A percentile compares a stretch with the other conserved stretches of the same genome.
phyloP scores from a whole-genome alignment of 2,329 filamentous ascomycete species.

The Fusarium tjaetaba region DNA sequence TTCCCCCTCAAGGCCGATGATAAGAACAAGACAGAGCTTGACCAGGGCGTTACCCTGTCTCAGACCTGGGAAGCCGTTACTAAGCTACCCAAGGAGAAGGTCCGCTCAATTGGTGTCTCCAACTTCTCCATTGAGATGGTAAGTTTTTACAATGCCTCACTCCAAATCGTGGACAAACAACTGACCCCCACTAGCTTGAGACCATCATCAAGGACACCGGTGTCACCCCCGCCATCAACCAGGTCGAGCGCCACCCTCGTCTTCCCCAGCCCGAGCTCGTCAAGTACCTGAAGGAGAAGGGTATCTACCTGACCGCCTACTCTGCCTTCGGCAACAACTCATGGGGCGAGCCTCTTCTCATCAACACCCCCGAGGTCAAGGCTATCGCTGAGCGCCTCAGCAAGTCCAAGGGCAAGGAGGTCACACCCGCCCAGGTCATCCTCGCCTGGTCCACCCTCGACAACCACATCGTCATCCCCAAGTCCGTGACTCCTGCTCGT shows the following conservation, averaged over 20 bases:
- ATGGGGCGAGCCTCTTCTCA: slow-evolving; percentile 59
- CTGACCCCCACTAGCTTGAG: slow-evolving; percentile 54
- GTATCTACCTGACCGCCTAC: slow-evolving; percentile 74
- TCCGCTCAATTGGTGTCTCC: slow-evolving; percentile 75
- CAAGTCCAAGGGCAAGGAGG: slow-evolving; percentile 48
- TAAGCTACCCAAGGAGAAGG: slow-evolving; percentile 68
- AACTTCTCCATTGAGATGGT: slow-evolving; percentile 73
- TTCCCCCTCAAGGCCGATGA: slow-evolving; percentile 57
- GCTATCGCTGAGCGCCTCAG: slow-evolving; percentile 62
- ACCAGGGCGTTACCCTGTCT: slow-evolving; percentile 53
- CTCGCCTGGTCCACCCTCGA: slow-evolving; percentile 68
- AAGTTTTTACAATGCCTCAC: slow-evolving; percentile 14
- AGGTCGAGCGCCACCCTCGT: slow-evolving; percentile 75
- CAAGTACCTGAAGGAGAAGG: slow-evolving; percentile 69
- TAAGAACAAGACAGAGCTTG: slow-evolving; percentile 52
- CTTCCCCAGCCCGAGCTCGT: slow-evolving; percentile 66
- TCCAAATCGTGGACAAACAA: neutral
- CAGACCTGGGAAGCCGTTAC: slow-evolving; percentile 62
- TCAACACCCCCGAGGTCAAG: slow-evolving; percentile 66
- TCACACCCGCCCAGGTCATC: slow-evolving; percentile 58
- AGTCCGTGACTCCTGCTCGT: slow-evolving; percentile 73
- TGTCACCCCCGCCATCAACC: slow-evolving; percentile 71
- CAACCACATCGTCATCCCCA: slow-evolving; percentile 78
- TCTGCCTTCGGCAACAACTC: slow-evolving; percentile 63
- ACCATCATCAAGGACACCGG: slow-evolving; percentile 66